Evolutionary conservation across 2,329 filamentous ascomycete genomes (phyloP), one percentile per base, ranked within the genome.

Genomic region (Ophiobolus disseminans): DNA sequence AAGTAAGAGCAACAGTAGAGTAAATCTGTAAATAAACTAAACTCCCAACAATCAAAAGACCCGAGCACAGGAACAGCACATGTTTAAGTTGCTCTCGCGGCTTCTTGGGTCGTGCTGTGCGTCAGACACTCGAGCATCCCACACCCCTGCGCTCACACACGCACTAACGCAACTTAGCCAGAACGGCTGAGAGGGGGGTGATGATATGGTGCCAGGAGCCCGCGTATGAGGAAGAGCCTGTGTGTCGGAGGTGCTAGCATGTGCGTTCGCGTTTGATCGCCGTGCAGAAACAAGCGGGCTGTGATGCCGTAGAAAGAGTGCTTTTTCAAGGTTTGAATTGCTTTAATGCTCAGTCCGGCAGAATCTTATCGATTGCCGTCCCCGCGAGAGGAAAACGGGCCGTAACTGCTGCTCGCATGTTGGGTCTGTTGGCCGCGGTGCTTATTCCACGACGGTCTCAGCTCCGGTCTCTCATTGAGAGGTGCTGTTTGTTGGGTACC

Each of bases 251-350:
- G 23, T 40, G 6, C 23, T 16, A 21, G 39, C 28, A 13, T 44
- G 40, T 40, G 36, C 43, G 40, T 39, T 20, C 23, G 48, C 50
- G 65, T 68, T 59, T 68, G 65, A 68, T 68, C 65, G 54, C 39
- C 62, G 37, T 42, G 41, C 44, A 38, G 57, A 61, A 67, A 63
- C 60, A 63, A 58, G 62, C 55, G 57, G 56, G 48, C 45, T 42
- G 50, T n/a, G n/a, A n/a, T n/a, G 45, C 20, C 34, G 21, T 21
- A 21, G 35, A 38, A 38, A 23, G 21, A 14, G 20, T 23, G 35
- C 35, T n/a, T n/a, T n/a, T n/a, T n/a, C n/a, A n/a, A n/a, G n/a
- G n/a, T n/a, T n/a, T n/a, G n/a, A n/a, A n/a, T n/a, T n/a, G n/a
- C n/a, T n/a, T n/a, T n/a, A n/a, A n/a, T n/a, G n/a, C n/a, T n/a